A percentile compares a stretch with the other conserved stretches of the same genome.
phyloP scores from a whole-genome alignment of 192 early-diverging fungal species.

The Jimgerdemannia lactiflua region DNA sequence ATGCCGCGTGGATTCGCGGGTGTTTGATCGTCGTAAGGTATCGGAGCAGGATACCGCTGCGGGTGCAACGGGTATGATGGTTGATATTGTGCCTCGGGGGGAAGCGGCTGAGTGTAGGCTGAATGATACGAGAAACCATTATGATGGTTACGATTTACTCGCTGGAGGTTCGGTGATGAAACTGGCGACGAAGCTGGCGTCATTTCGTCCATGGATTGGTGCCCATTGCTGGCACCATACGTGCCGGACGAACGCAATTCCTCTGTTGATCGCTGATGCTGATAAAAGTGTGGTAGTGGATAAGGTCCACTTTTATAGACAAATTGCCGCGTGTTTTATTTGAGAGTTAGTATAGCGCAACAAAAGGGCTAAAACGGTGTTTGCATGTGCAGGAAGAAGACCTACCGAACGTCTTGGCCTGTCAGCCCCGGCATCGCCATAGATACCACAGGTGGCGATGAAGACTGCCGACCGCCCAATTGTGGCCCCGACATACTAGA shows the following conservation, averaged over 20 bases:
- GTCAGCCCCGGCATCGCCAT: background rate
- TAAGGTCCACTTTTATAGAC: too few relatives aligned
- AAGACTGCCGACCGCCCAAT: background rate
- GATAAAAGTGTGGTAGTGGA: too few relatives aligned
- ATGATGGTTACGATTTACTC: background rate
- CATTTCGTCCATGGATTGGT: background rate
- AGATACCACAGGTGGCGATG: background rate
- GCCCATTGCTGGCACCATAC: background rate
- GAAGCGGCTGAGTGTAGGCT: background rate
- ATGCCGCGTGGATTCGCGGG: background rate
- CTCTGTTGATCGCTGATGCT: background rate
- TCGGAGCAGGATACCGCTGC: background rate
- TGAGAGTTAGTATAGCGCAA: too few relatives aligned
- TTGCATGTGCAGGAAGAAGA: background rate
- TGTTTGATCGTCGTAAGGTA: background rate
- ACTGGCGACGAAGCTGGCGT: background rate
- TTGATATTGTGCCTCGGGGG: background rate
- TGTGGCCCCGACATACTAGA: background rate
- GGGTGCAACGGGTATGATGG: background rate
- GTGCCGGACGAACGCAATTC: background rate
- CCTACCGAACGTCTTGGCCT: background rate
- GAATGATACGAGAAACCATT: background rate
- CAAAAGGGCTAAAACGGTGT: background rate
- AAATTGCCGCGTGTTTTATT: too few relatives aligned
- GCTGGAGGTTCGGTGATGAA: background rate